These are phyloP conservation scores for Penicillium vulpinum DNA, from an alignment of 2,329 filamentous ascomycete genomes.

Conservation along the genomic window DNA sequence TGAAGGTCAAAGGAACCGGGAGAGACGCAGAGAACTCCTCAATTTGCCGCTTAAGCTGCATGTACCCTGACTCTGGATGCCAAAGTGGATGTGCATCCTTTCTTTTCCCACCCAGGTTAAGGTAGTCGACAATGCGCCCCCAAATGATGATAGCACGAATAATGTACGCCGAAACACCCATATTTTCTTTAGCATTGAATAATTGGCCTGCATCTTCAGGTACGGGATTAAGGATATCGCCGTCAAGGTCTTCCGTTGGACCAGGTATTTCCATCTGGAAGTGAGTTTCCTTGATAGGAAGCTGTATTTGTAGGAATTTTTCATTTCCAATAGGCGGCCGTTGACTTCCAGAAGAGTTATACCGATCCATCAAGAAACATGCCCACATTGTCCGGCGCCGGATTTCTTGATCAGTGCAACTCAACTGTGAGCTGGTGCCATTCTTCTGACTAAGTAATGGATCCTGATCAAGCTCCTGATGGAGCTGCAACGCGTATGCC, in stretches of 20 bases:
- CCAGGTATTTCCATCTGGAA: constrained; percentile 91
- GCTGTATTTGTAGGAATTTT: constrained; percentile 81
- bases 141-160: constrained; percentile 82
- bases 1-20: constrained; percentile 72
- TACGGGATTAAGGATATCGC: constrained; percentile 64
- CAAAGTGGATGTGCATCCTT: constrained; percentile 76
- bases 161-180: constrained; percentile 91
- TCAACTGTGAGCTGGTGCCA: constrained; percentile 62
- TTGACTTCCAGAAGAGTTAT: constrained; percentile 93
- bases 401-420: constrained; percentile 91
- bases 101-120: constrained; percentile 86
- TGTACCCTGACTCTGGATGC: constrained; percentile 76
- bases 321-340: constrained; percentile 88
- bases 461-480: constrained; percentile 85
- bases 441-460: constrained; percentile 63
- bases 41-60: constrained; percentile 67
- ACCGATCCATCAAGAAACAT: constrained; percentile 95
- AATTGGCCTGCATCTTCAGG: constrained; percentile 64
- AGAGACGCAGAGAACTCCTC: constrained; percentile 69
- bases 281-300: constrained; percentile 85
- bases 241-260: constrained; percentile 78
- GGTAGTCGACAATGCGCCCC: constrained; percentile 84
- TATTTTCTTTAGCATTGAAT: constrained; percentile 72
- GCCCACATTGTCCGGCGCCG: constrained; percentile 95
- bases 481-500: constrained; percentile 92